A percentile compares a stretch with the other conserved stretches of the same genome.
These are phyloP conservation scores for Pichia cactophila DNA, from an alignment of 1,139 yeast species.

Conservation along the genomic window DNA sequence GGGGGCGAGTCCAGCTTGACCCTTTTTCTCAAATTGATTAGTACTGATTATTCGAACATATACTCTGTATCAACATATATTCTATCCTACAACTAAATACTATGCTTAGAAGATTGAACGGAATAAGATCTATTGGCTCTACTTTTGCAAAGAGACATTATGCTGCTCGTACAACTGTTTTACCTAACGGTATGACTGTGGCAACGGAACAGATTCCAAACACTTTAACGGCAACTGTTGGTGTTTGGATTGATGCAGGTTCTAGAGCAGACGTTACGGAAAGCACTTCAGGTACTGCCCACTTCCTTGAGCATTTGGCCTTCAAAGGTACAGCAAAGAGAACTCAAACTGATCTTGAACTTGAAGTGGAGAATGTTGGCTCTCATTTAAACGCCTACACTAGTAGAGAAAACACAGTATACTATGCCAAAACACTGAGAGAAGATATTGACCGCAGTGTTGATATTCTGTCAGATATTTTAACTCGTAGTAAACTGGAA, in stretches of 20 bases:
- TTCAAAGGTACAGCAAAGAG: slow-evolving; percentile 87
- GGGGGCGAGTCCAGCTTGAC: background rate
- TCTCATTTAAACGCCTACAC: slow-evolving; percentile 97
- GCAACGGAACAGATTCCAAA: slow-evolving; percentile 88
- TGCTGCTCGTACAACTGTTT: slow-evolving; percentile 49
- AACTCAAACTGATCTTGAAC: slow-evolving; percentile 76
- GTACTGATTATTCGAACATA: background rate
- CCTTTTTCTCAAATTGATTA: background rate
- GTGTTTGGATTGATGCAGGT: slow-evolving; percentile 97
- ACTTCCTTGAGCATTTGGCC: slow-evolving; percentile 90
- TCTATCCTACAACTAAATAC: background rate
- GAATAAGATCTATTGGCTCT: background rate
- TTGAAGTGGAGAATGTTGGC: slow-evolving; percentile 93
- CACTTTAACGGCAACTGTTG: slow-evolving; percentile 92
- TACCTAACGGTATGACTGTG: slow-evolving; percentile 84
- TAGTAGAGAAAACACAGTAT: slow-evolving; percentile 93
- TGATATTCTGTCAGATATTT: slow-evolving; percentile 80
- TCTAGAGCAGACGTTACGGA: slow-evolving; percentile 86
- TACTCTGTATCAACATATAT: background rate
- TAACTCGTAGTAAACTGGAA: slow-evolving; percentile 80
- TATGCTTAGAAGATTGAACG: background rate
- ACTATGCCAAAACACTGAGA: slow-evolving; percentile 82
- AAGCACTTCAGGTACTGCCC: slow-evolving; percentile 89
- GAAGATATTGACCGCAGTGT: slow-evolving; percentile 79
- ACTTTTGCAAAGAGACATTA: slow-evolving; percentile 7